phyloP scores from a whole-genome alignment of 2,329 filamentous ascomycete species.

The Talaromyces sp. region DNA sequence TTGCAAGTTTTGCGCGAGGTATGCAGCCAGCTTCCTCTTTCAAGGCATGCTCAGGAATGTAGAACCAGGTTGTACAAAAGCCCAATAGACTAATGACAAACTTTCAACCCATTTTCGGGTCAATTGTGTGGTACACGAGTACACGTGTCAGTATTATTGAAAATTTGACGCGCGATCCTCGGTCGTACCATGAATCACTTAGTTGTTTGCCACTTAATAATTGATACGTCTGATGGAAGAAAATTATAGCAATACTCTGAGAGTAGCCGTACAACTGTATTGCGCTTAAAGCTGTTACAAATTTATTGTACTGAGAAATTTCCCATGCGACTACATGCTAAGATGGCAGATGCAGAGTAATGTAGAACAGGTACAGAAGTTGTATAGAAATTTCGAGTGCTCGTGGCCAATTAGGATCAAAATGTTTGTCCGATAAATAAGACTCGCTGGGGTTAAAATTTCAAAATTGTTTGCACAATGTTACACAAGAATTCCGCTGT shows the following conservation, averaged over 20 bases:
- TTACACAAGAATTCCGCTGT: neutral
- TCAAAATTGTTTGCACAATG: neutral
- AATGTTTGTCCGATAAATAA: neutral
- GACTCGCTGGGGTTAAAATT: neutral
- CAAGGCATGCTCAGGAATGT: neutral
- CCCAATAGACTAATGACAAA: neutral
- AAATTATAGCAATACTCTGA: neutral
- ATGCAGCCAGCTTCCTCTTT: neutral
- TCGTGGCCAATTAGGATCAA: neutral
- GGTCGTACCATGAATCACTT: neutral
- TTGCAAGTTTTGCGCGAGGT: neutral
- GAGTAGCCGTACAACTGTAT: neutral
- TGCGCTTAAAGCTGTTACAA: neutral
- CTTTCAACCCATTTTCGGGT: neutral
- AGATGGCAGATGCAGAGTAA: neutral
- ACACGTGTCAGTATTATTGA: neutral
- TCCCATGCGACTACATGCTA: neutral
- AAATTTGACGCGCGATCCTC: neutral
- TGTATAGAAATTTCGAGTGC: neutral
- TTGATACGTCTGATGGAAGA: neutral
- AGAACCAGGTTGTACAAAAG: neutral
- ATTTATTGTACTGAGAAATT: neutral
- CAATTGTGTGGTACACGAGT: neutral
- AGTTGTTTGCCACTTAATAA: neutral
- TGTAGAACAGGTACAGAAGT: neutral